Percentiles rank a stretch among this genome's conserved stretches.
These are phyloP conservation scores for Exophiala aquamarina DNA, from an alignment of 2,329 filamentous ascomycete genomes.

Conservation along the genomic window DNA sequence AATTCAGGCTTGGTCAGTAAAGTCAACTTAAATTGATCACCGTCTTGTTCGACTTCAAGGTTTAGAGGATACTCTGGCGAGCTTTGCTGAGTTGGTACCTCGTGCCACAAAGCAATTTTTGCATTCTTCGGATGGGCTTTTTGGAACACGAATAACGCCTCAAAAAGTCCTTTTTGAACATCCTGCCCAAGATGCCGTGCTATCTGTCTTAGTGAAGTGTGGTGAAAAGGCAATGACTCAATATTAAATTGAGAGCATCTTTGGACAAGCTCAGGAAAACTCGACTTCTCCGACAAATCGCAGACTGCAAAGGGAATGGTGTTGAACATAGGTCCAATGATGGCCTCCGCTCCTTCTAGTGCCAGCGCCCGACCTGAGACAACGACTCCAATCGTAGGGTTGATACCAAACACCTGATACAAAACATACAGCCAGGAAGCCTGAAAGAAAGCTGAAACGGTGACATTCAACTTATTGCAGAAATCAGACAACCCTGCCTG, in stretches of 20 bases:
- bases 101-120: conserved; percentile 54
- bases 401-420: conserved; percentile 47
- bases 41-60: conserved; percentile 65
- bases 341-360: conserved; percentile 62
- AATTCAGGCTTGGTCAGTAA: conserved; percentile 58
- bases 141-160: conserved; percentile 82
- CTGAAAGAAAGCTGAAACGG: conserved; percentile 76
- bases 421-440: conserved; percentile 70
- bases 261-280: conserved; percentile 60
- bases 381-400: conserved; percentile 68
- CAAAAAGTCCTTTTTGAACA: conserved; percentile 64
- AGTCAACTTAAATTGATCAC: conserved; percentile 53
- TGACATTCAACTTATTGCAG: conserved; percentile 65
- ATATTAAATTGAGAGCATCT: conserved; percentile 71
- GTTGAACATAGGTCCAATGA: conserved; percentile 86
- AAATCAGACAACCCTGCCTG: conserved; percentile 51
- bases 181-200: conserved; percentile 71
- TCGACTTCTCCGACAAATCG: conserved; percentile 41
- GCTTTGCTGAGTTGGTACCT: conserved; percentile 45
- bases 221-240: conserved; percentile 68
- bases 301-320: conserved; percentile 70
- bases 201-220: conserved; percentile 75
- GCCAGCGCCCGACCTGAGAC: conserved; percentile 76
- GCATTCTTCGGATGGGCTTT: conserved; percentile 39
- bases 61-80: conserved; percentile 72